A percentile compares a stretch with the other conserved stretches of the same genome.
Conservation (phyloP, 139 green algal genomes). For the Tetraselmis striata region DNA sequence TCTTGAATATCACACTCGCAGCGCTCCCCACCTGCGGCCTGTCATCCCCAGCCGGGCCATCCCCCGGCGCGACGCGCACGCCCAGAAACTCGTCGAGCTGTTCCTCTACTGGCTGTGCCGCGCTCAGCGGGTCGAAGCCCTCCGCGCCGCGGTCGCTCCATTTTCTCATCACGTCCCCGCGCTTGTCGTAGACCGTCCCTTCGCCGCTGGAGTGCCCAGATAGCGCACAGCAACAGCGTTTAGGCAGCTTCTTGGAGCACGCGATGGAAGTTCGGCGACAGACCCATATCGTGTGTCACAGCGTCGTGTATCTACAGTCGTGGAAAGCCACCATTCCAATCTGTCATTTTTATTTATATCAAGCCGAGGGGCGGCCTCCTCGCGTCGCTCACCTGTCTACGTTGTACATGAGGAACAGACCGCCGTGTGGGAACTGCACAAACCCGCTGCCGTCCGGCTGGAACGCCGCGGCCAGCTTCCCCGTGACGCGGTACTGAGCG, state of each 20-base stretch:
- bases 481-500: neutral
- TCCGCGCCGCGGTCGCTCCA: neutral
- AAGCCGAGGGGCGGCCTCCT: no score
- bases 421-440: neutral
- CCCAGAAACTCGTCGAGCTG: neutral
- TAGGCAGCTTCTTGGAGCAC: no score
- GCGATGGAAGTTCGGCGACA: no score
- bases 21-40: neutral
- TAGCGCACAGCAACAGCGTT: no score
- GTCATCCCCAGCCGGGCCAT: neutral
- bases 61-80: neutral
- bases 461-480: neutral
- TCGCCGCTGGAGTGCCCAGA: neutral
- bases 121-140: neutral
- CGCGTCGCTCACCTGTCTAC: neutral
- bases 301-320: no score
- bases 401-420: neutral
- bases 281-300: no score
- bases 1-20: no score
- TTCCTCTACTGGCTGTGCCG: neutral
- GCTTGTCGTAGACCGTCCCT: neutral
- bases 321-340: no score
- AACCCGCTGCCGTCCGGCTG: neutral
- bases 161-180: neutral
- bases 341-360: no score